Conservation (phyloP, 2,329 filamentous ascomycete species). For the Pezicula neosporulosa region DNA sequence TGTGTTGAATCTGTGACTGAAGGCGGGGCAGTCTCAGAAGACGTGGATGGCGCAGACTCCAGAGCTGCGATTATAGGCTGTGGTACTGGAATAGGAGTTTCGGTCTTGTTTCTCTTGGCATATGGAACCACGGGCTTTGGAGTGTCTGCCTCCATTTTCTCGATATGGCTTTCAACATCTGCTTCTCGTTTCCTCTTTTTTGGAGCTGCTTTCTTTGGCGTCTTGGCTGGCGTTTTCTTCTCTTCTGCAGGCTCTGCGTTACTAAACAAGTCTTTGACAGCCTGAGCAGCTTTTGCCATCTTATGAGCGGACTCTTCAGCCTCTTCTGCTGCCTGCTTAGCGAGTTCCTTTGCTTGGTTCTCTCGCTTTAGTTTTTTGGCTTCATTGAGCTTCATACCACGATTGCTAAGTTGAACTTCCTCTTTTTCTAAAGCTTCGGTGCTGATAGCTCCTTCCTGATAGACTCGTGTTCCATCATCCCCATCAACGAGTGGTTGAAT, state of each 20-base stretch:
- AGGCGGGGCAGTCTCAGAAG: conserved; percentile 13
- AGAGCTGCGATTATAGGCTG: conserved; percentile 21
- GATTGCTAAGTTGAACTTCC: conserved; percentile 63
- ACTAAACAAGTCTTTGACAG: conserved; percentile 37
- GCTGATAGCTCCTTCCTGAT: conserved; percentile 58
- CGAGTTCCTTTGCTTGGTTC: conserved; percentile 67
- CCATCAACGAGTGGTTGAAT: conserved; percentile 28
- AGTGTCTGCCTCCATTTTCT: conserved; percentile 16
- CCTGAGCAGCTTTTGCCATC: conserved; percentile 45
- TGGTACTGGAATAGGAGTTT: conserved; percentile 51
- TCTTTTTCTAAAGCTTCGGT: conserved; percentile 41
- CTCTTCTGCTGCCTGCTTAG: conserved; percentile 59
- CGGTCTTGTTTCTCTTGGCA: conserved; percentile 51
- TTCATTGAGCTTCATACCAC: conserved; percentile 76
- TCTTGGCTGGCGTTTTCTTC: conserved; percentile 11
- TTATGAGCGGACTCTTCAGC: conserved; percentile 55
- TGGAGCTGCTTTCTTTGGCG: conserved; percentile 15
- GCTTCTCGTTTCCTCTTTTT: conserved; percentile 27
- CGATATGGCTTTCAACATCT: conserved; percentile 13
- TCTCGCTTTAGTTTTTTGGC: conserved; percentile 75
- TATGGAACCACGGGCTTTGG: conserved; percentile 29
- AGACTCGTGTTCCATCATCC: conserved; percentile 38
- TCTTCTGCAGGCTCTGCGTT: conserved; percentile 10
- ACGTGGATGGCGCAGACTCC: conserved; percentile 16
- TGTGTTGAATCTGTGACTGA: conserved; percentile 7